Evolutionary conservation across 768 basidiomycete genomes (phyloP), one percentile per base, ranked within the genome.

Genomic region (Cystoderma amianthinum): DNA sequence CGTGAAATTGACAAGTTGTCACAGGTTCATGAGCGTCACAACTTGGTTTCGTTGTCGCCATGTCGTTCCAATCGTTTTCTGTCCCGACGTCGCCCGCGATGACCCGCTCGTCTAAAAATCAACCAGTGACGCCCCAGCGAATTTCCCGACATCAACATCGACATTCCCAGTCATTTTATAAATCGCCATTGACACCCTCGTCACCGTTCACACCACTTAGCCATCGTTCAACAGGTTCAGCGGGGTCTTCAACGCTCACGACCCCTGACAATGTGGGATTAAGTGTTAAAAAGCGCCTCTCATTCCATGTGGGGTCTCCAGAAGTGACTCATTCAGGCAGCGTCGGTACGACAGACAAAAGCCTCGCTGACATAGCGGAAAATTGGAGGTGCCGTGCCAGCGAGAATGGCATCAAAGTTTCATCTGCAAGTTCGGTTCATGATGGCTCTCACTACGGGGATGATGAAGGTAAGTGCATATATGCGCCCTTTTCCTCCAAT

Each of bases 201-300:
- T 80, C 81, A 15, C 80, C 82, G 5, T 83, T 82, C 58, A 83
- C 82, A 3, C 82, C 83, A 21, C 68, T 81, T 53, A 83, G 81
- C 52, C 68, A 82, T 32, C 76, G 77, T 48, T 85, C 82, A 4
- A 67, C 76, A 23, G 74, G 70, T 47, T 67, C 72, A 35, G 71
- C 73, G 23, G 71, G 66, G 43, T 67, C 71, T 3, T 76, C 76
- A 5, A 65, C 68, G 2, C 48, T 85, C 22, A 80, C 74, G 19
- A 85, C 84, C 2, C 83, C 83, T 3, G 76, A 70, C 36, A 72
- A 72, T 33, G 53, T 64, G 42, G 51, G 56, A 36, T 49, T 62
- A 9, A 59, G 58, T 47, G 47, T 63, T 38, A 71, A 72, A 47
- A 71, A 67, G 39, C 55, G 58, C 57, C 71, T 56, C 55, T 46